phyloP scores from a whole-genome alignment of 306 rosid species.

The Acacia confusa region DNA sequence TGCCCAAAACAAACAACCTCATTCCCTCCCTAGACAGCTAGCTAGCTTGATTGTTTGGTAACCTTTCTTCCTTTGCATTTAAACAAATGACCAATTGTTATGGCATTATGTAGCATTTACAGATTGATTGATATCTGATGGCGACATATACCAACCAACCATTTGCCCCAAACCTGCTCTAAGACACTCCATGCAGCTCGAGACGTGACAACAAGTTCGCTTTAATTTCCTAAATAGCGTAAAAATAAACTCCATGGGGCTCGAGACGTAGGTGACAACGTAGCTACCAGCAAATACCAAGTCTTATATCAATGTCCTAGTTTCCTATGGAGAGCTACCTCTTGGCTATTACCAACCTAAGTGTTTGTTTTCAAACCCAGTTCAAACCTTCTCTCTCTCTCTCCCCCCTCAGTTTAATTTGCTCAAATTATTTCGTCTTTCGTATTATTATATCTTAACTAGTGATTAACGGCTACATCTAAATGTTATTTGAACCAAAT shows the following conservation, averaged over 20 bases:
- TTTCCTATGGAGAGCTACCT: background rate
- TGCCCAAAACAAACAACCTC: conserved; percentile 22
- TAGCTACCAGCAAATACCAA: background rate
- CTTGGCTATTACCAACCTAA: background rate
- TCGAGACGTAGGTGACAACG: conserved; percentile 10
- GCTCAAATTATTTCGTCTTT: background rate
- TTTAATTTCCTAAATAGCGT: background rate
- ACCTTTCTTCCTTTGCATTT: background rate
- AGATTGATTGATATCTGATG: background rate
- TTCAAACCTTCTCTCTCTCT: background rate
- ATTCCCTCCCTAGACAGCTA: conserved; percentile 30
- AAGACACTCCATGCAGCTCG: conserved; percentile 8
- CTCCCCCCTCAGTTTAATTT: no score
- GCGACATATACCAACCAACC: conserved; percentile 25
- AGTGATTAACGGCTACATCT: background rate
- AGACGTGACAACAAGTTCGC: conserved; percentile 2
- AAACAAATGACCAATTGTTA: background rate
- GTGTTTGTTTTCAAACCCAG: background rate
- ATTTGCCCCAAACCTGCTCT: background rate
- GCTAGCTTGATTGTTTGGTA: conserved; percentile 8
- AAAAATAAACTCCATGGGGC: conserved; percentile 2
- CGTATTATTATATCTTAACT: background rate
- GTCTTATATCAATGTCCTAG: conserved; percentile 3
- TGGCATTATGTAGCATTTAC: background rate
- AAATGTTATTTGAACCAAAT: background rate